Evolutionary conservation across 176 grass and related monocot genomes (phyloP).

Genomic region (Hsuehochloa calcarea): DNA sequence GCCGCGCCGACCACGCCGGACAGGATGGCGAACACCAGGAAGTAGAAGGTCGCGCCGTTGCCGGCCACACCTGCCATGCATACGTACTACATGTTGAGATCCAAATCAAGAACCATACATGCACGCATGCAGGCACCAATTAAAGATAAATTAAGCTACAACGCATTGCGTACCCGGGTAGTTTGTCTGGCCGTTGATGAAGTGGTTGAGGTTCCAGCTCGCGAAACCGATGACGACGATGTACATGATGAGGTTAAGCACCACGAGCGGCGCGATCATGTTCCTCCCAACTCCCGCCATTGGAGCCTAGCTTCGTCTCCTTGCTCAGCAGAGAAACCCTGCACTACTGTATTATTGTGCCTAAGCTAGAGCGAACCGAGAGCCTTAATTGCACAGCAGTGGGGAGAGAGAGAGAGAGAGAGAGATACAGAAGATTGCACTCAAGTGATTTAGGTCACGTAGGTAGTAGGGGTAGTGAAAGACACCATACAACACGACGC

Average conservation of each 20-base stretch:
- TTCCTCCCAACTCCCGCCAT: constrained; percentile 48
- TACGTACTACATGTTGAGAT: background rate
- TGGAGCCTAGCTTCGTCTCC: background rate
- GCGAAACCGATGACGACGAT: constrained; percentile 63
- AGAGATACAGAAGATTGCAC: no score
- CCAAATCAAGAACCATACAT: background rate
- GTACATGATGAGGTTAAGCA: constrained; percentile 80
- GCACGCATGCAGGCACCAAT: background rate
- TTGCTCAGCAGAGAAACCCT: no score
- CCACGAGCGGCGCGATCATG: constrained; percentile 63
- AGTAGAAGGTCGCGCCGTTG: constrained; percentile 84
- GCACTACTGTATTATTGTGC: no score
- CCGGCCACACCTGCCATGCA: constrained; percentile 48
- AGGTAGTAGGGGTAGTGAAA: background rate
- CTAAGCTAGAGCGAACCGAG: no score
- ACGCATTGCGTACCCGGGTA: constrained; percentile 18
- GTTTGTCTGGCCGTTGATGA: constrained; percentile 68
- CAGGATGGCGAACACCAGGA: constrained; percentile 67
- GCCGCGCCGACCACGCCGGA: constrained; percentile 67
- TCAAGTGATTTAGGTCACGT: no score
- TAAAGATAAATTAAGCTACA: background rate
- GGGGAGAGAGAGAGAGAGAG: no score
- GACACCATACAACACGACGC: background rate
- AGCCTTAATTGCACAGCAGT: no score
- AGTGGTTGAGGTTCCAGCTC: constrained; percentile 86